A percentile compares a stretch with the other conserved stretches of the same genome.
phyloP scores from a whole-genome alignment of 2,329 filamentous ascomycete species.

The Stenocarpella maydis region DNA sequence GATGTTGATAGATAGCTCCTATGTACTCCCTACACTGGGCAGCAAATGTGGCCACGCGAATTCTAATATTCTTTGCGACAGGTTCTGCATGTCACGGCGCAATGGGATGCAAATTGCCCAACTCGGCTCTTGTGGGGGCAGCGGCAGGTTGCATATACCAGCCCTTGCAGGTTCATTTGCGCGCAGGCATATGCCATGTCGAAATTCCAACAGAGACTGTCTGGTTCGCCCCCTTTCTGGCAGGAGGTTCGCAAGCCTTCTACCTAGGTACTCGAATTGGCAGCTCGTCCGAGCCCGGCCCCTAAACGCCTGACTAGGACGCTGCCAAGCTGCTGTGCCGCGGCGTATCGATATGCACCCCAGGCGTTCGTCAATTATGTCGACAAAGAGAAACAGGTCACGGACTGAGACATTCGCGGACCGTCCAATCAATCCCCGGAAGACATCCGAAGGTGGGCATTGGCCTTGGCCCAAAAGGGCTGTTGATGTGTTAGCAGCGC shows the following conservation, averaged over 20 bases:
- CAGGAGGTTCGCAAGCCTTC: neutral
- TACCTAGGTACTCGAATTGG: neutral
- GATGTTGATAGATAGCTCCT: neutral
- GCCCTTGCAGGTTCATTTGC: no score
- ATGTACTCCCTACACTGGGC: no score
- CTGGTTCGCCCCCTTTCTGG: no score
- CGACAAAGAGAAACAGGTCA: neutral
- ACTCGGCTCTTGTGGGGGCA: no score
- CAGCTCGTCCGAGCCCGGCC: neutral
- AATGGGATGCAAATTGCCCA: no score
- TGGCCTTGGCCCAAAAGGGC: neutral
- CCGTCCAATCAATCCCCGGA: neutral
- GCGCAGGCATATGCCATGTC: no score
- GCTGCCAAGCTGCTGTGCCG: neutral
- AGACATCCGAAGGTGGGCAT: neutral
- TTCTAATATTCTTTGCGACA: no score
- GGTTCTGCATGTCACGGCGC: no score
- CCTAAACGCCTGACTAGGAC: neutral
- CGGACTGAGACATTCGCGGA: neutral
- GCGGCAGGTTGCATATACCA: no score
- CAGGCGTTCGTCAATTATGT: neutral
- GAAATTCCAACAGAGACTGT: no score
- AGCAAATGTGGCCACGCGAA: no score
- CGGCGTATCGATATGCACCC: neutral
- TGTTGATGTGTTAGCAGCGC: neutral